Evolutionary conservation across 2,329 filamentous ascomycete genomes (phyloP).

Genomic region (Trichoderma hamatum): DNA sequence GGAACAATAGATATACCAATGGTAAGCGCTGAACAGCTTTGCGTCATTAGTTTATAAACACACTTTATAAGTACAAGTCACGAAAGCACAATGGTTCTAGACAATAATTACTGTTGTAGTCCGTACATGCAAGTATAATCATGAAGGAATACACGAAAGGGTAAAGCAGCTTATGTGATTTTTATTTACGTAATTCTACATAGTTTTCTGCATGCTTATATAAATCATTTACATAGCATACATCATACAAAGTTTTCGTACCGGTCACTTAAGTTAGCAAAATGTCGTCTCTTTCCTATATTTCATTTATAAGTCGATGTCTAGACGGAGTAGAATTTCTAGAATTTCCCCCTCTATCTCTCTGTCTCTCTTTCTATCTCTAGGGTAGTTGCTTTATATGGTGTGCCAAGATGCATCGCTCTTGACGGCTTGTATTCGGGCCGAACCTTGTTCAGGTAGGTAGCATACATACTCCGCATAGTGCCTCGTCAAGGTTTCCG

Average conservation of each 20-base stretch:
- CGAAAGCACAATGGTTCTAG: neutral
- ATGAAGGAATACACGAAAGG: neutral
- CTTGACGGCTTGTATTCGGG: neutral
- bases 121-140: neutral
- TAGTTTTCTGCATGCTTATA: too few species aligned
- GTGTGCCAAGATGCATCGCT: neutral
- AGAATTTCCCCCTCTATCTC: neutral
- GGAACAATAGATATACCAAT: neutral
- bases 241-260: too few species aligned
- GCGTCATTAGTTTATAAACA: neutral
- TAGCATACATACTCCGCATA: neutral
- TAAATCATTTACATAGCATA: too few species aligned
- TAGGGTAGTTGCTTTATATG: neutral
- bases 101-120: too few species aligned
- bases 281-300: neutral
- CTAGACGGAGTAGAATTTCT: too few species aligned
- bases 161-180: too few species aligned
- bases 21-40: neutral
- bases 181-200: too few species aligned
- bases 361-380: too few species aligned
- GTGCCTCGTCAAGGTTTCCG: neutral
- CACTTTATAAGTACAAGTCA: neutral
- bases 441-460: neutral
- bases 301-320: neutral
- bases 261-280: too few species aligned